Conservation (phyloP, 768 basidiomycete genomes). For the Psilocybe subaeruginosa region DNA sequence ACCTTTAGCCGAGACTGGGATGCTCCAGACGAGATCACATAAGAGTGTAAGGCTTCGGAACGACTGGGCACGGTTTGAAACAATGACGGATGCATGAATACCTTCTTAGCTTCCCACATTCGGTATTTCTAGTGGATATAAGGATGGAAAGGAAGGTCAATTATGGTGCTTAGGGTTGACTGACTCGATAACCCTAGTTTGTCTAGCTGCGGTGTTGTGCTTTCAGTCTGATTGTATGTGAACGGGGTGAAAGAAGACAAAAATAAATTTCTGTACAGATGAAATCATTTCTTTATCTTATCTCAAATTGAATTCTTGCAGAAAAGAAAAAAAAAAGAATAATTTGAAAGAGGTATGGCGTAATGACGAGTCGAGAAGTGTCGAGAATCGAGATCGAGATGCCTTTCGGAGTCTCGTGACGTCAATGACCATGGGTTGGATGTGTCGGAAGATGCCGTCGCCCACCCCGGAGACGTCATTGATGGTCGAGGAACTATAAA, state of each 20-base stretch:
- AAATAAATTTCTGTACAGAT: not conserved
- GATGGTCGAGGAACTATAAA: conserved; percentile 18
- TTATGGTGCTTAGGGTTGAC: conserved; percentile 20
- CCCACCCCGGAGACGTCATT: conserved; percentile 31
- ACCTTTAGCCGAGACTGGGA: conserved; percentile 34
- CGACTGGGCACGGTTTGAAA: conserved; percentile 30
- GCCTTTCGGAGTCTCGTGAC: conserved; percentile 27
- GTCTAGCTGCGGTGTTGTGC: conserved; percentile 23
- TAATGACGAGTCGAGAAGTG: not conserved
- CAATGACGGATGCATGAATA: conserved; percentile 22
- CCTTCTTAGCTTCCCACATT: conserved; percentile 13
- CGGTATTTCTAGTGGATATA: conserved; percentile 11
- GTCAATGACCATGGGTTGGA: conserved; percentile 17
- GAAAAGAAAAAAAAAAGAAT: not conserved
- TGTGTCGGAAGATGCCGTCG: conserved; percentile 2
- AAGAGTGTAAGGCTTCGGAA: conserved; percentile 23
- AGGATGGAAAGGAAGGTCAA: conserved; percentile 13
- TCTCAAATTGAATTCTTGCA: not conserved
- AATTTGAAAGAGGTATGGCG: not conserved
- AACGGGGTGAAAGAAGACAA: conserved; percentile 4
- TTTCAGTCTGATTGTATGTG: conserved; percentile 12
- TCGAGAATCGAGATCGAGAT: too few species aligned
- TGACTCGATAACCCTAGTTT: conserved; percentile 20
- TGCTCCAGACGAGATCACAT: conserved; percentile 13
- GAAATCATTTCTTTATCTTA: conserved; percentile 16